A percentile compares a stretch with the other conserved stretches of the same genome.
Evolutionary conservation across 2,329 filamentous ascomycete genomes (phyloP).

Genomic region (Pyricularia grisea): DNA sequence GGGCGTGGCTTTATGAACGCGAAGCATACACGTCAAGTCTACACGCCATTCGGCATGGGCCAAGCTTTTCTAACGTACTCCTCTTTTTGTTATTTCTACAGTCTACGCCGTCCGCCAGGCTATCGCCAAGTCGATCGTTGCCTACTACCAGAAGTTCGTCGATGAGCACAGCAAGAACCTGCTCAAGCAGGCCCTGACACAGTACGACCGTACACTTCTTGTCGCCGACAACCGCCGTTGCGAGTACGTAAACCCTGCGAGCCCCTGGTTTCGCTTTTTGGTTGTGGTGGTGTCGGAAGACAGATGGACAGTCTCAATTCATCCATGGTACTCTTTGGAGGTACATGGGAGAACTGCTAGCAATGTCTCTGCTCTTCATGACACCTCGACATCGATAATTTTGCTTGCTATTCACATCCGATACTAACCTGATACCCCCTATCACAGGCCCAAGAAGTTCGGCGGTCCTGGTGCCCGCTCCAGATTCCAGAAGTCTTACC

Average conservation of each 20-base stretch:
- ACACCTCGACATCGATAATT: background rate
- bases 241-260: slow-evolving; percentile 40
- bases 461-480: slow-evolving; percentile 87
- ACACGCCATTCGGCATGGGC: background rate
- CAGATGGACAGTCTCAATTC: background rate
- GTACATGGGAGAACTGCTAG: background rate
- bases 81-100: background rate
- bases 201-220: slow-evolving; percentile 63
- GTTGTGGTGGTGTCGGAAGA: background rate
- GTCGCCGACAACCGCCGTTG: slow-evolving; percentile 98
- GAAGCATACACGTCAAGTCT: background rate
- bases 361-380: background rate
- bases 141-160: slow-evolving; percentile 99
- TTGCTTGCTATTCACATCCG: background rate
- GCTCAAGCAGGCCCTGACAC: slow-evolving; percentile 92
- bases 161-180: slow-evolving; percentile 99
- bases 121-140: slow-evolving; percentile 92
- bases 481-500: slow-evolving; percentile 98
- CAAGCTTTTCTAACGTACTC: background rate
- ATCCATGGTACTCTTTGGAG: background rate
- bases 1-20: background rate
- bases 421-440: background rate
- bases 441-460: slow-evolving; percentile 74
- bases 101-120: slow-evolving; percentile 90
- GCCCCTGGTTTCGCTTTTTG: slow-evolving; percentile 3